These are phyloP conservation scores for Irpex sp. DNA, from an alignment of 1,284 basidiomycete genomes.

Conservation along the genomic window DNA sequence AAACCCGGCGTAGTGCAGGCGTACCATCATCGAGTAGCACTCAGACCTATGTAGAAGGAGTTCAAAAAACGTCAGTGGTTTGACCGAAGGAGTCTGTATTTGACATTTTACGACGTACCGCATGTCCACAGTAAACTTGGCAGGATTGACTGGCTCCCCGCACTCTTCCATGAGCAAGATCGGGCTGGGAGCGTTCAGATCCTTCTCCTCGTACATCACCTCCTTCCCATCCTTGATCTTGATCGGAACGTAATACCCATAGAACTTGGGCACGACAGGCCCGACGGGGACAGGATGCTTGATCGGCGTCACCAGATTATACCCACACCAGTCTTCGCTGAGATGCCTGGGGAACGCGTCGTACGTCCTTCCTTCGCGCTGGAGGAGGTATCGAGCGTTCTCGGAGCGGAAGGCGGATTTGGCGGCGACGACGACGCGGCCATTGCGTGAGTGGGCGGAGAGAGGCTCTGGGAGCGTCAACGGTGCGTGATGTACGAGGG, in stretches of 20 bases:
- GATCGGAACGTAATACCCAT: slow-evolving; percentile 45
- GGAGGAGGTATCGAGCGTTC: slow-evolving; percentile 25
- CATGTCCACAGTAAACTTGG: slow-evolving; percentile 31
- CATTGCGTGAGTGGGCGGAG: slow-evolving; percentile 20
- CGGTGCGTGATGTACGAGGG: slow-evolving; percentile 27
- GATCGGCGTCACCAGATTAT: slow-evolving; percentile 37
- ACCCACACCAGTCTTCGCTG: slow-evolving; percentile 46
- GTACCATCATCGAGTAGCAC: slow-evolving; percentile 38
- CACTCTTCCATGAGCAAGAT: slow-evolving; percentile 51
- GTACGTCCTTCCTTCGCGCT: slow-evolving; percentile 41
- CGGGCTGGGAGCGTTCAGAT: slow-evolving; percentile 31
- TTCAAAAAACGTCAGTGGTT: not conserved
- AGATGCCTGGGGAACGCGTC: slow-evolving; percentile 39
- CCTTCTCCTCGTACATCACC: not conserved
- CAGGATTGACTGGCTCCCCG: slow-evolving; percentile 32
- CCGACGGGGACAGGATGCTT: slow-evolving; percentile 41
- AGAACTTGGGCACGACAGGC: slow-evolving; percentile 50
- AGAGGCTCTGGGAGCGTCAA: slow-evolving; percentile 30
- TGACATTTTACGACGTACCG: slow-evolving; percentile 20
- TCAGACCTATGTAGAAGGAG: slow-evolving; percentile 29
- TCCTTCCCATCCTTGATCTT: slow-evolving; percentile 12
- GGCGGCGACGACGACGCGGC: slow-evolving; percentile 30
- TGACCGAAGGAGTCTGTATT: not conserved
- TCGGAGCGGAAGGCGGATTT: slow-evolving; percentile 24
- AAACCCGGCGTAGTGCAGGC: slow-evolving; percentile 38